Conservation (phyloP, 2,329 filamentous ascomycete species). For the Penicillium sp. region DNA sequence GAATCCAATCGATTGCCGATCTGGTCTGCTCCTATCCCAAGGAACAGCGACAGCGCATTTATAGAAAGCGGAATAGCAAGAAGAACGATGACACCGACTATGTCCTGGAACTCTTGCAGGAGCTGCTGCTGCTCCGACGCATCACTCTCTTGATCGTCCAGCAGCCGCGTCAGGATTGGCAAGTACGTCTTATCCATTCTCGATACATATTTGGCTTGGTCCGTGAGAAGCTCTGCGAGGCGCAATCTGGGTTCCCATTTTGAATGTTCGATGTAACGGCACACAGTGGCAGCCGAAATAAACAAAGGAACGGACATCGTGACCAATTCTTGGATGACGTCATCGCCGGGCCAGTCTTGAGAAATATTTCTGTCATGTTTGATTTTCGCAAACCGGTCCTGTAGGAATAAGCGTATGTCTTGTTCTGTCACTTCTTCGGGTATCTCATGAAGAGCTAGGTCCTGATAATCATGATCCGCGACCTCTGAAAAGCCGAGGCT, state of each 20-base stretch:
- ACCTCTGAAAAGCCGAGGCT: slow-evolving; percentile 20
- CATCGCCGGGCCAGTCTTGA: slow-evolving; percentile 2
- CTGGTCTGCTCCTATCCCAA: background rate
- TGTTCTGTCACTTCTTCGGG: slow-evolving; percentile 16
- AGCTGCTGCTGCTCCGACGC: slow-evolving; percentile 2
- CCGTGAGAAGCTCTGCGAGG: background rate
- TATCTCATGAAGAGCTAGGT: slow-evolving; percentile 23
- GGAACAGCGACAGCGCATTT: slow-evolving; percentile 10
- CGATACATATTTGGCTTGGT: slow-evolving; percentile 1
- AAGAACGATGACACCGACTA: slow-evolving; percentile 23
- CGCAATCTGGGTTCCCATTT: slow-evolving; percentile 5
- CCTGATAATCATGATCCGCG: slow-evolving; percentile 14
- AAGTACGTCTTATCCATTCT: slow-evolving; percentile 24
- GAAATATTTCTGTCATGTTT: slow-evolving; percentile 5
- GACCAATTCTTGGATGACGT: background rate
- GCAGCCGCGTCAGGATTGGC: slow-evolving; percentile 12
- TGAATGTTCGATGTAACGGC: slow-evolving; percentile 1
- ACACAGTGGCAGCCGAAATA: slow-evolving; percentile 5
- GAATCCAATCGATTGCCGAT: slow-evolving; percentile 15
- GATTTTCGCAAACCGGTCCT: slow-evolving; percentile 15
- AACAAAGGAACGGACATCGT: slow-evolving; percentile 1
- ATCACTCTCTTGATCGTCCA: slow-evolving; percentile 7
- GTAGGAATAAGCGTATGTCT: slow-evolving; percentile 21
- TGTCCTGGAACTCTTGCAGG: slow-evolving; percentile 12
- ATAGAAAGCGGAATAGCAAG: slow-evolving; percentile 21